Conservation (phyloP, 1,284 basidiomycete genomes). For the Cryptococcus depauperatus region DNA sequence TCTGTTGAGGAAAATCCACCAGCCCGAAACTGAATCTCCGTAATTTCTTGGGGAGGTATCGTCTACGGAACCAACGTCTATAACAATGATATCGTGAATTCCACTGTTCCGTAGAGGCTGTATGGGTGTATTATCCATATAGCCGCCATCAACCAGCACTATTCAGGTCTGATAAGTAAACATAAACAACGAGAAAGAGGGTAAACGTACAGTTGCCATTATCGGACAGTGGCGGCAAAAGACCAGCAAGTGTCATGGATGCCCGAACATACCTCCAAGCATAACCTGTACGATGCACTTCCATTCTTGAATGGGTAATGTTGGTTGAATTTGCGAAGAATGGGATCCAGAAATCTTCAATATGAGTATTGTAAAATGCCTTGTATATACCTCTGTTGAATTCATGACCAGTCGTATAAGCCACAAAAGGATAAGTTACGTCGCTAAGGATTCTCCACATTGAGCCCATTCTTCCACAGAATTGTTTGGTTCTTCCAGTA, state of each 20-base stretch:
- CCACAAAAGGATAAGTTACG: slow-evolving; percentile 92
- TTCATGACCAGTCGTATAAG: slow-evolving; percentile 95
- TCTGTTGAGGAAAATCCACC: slow-evolving; percentile 89
- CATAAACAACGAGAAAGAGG: slow-evolving; percentile 23
- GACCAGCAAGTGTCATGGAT: slow-evolving; percentile 93
- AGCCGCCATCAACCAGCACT: slow-evolving; percentile 88
- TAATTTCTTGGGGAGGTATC: slow-evolving; percentile 92
- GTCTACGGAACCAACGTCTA: slow-evolving; percentile 90
- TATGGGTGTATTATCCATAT: slow-evolving; percentile 86
- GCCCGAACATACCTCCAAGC: slow-evolving; percentile 74
- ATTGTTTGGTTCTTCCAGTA: slow-evolving; percentile 59
- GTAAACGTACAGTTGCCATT: slow-evolving; percentile 60
- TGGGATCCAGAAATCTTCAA: slow-evolving; percentile 98
- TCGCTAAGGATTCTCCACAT: slow-evolving; percentile 92
- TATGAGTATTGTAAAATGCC: slow-evolving; percentile 82
- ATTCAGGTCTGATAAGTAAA: background rate
- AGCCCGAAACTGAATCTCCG: slow-evolving; percentile 91
- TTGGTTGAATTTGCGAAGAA: slow-evolving; percentile 99
- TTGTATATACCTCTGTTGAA: slow-evolving; percentile 52
- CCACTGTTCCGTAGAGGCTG: slow-evolving; percentile 88
- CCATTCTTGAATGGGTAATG: slow-evolving; percentile 93
- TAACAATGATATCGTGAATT: slow-evolving; percentile 85
- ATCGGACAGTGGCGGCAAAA: slow-evolving; percentile 90
- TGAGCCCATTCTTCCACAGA: slow-evolving; percentile 83
- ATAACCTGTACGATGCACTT: slow-evolving; percentile 93